Base-by-base conservation (phyloP, 2,329 filamentous ascomycete species). In the Xylariales sp. region DNA sequence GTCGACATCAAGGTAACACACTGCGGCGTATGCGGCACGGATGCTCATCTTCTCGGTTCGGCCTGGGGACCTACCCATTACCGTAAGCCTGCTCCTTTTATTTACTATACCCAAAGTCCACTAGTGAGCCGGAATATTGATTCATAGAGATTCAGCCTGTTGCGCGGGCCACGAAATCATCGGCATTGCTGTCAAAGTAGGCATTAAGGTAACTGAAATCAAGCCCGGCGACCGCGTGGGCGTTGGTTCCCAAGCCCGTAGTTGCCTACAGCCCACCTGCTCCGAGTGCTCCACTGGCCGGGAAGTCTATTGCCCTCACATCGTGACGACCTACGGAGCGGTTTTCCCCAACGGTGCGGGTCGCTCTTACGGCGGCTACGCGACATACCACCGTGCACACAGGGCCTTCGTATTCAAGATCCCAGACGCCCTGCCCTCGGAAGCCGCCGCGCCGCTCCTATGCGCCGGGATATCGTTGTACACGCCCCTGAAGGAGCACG, bases 381-480 rank as follows among this genome's bases (percentile, higher is more conserved):
- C 2, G 15, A 31, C 13, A 17, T n/a, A n/a, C n/a, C n/a, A n/a
- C n/a, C n/a, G n/a, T n/a, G n/a, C n/a, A n/a, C n/a, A n/a, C n/a
- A n/a, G n/a, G n/a, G n/a, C n/a, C n/a, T n/a, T n/a, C n/a, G 29
- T 31, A 7, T 31, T 31, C 16, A 14, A 14, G 5, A 31, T 31
- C 1, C 29, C 29, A 17, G 13, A 13, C 1, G 29, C 13, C 12
- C 13, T 31, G 13, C n/a, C n/a, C 6, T 14, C 13, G 13, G 13
- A 15, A 13, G 13, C 13, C 16, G 29, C 16, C 1, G 88, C 86
- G 2, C 85, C 85, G 8, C 88, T 90, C 84, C 74, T 93, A 49
- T 94, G 88, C 62, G 88, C 86, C 28, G 88, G 88, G 46, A 72
- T 94, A 48, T 94, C 88, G 4, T 80, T 81, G 42, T 94, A 81